Base-by-base conservation (phyloP, 208 protist genomes). In the Trichomonas gallinae region DNA sequence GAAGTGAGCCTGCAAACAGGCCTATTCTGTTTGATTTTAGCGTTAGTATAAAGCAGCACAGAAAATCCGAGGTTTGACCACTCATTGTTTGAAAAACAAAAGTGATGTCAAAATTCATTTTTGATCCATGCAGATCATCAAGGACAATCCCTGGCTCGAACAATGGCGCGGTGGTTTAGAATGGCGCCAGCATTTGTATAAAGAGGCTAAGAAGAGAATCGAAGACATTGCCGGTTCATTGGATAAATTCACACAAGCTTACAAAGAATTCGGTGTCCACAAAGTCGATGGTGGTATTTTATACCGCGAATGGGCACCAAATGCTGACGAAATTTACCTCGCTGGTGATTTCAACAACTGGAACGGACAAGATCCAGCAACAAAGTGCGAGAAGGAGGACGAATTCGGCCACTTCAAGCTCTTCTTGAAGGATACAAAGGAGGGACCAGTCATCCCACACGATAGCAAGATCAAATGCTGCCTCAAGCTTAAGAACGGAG, bases 301-400 rank as follows among this genome's bases (percentile, higher is more conserved):
- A 44, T 97, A 87, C 34, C n/a, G 91, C 4, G 96, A 97, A 46
- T 97, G 96, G 96, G 96, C 93, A 42, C 96, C 96, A 48, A 46
- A 87, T 9, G 96, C 96, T 36, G 4, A 63, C 23, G 45, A 58
- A 2, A 72, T 82, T n/a, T 63, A 72, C 8, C 72, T 97, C 3
- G 58, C 96, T 9, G 96, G 96, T 45, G 96, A 97, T 38, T 97
- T 97, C 38, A 97, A 97, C 45, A 49, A 42, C 10, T 97, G 96
- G 96, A 88, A 96, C 63, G 0, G 23, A 21, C 58, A 17, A 36
- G 96, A 96, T 88, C 58, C 26, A 72, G 48, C 63, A 23, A 88
- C 91, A 48, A 93, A 93, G 34, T 97, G 96, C 45, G 45, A 40
- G 26, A 11, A 38, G 13, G 58, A 72, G 26, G 72, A 97, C 26